Conservation (phyloP, 805 yeast genomes). For the Starmerella bacillaris region DNA sequence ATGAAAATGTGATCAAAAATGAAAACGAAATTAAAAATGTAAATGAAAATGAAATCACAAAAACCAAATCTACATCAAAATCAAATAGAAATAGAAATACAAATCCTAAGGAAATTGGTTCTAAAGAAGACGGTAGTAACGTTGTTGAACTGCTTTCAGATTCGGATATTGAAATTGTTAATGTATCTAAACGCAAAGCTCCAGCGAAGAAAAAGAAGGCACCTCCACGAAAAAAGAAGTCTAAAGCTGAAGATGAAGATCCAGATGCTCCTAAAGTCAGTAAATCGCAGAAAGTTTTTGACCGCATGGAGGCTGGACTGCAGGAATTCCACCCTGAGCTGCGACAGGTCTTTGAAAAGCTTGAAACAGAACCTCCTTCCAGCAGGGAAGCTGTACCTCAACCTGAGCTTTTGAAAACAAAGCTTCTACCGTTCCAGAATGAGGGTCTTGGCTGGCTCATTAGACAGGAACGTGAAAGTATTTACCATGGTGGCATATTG, state of each 20-base stretch:
- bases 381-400: slow-evolving; percentile 27
- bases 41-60: not conserved
- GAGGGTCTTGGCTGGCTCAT: slow-evolving; percentile 87
- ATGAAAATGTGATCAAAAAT: not conserved
- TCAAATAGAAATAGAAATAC: not conserved
- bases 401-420: slow-evolving; percentile 60
- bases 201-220: slow-evolving; percentile 1
- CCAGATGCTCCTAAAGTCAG: slow-evolving; percentile 10
- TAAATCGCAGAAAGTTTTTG: slow-evolving; percentile 17
- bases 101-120: too few species aligned
- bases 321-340: slow-evolving; percentile 67
- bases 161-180: not conserved
- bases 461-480: slow-evolving; percentile 54
- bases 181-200: not conserved
- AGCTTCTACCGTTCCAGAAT: slow-evolving; percentile 70
- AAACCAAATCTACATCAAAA: not conserved
- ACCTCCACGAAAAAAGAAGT: slow-evolving; percentile 2
- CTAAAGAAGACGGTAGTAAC: not conserved
- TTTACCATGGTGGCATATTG: slow-evolving; percentile 72
- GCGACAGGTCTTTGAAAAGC: slow-evolving; percentile 47
- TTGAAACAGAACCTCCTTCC: slow-evolving; percentile 33
- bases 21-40: not conserved
- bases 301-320: slow-evolving; percentile 48
- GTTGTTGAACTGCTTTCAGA: not conserved
- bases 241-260: slow-evolving; percentile 6